A percentile compares a stretch with the other conserved stretches of the same genome.
Evolutionary conservation across 768 basidiomycete species (phyloP).

Genomic region (Pleurotus cornucopiae): DNA sequence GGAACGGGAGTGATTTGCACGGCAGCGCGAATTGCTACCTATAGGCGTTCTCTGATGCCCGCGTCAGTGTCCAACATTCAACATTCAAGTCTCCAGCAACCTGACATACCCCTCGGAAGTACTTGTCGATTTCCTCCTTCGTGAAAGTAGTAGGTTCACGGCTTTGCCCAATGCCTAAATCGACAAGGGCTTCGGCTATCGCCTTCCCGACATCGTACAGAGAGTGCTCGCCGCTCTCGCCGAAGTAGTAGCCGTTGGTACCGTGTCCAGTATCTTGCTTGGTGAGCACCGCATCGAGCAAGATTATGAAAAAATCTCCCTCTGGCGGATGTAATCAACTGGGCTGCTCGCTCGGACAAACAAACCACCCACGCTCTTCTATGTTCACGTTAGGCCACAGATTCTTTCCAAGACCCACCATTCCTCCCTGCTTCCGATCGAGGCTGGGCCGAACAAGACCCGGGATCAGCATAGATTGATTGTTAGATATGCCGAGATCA

Average conservation of each 20-base stretch:
- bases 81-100: neutral
- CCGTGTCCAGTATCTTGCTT: conserved; percentile 16
- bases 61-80: neutral
- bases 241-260: conserved; percentile 21
- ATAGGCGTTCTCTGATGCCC: conserved; percentile 13
- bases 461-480: conserved; percentile 34
- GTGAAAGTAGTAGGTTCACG: conserved; percentile 14
- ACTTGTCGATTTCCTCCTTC: conserved; percentile 15
- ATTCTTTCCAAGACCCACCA: conserved; percentile 23
- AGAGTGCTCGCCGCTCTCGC: conserved; percentile 16
- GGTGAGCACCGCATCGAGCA: conserved; percentile 11
- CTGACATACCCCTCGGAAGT: conserved; percentile 7
- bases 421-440: conserved; percentile 20
- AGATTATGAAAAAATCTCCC: conserved; percentile 14
- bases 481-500: conserved; percentile 34
- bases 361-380: conserved; percentile 14
- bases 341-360: neutral
- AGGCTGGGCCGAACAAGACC: conserved; percentile 30
- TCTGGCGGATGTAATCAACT: conserved; percentile 3
- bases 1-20: conserved; percentile 33
- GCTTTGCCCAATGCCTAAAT: conserved; percentile 12
- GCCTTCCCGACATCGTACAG: conserved; percentile 13
- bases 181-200: conserved; percentile 12
- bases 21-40: conserved; percentile 41
- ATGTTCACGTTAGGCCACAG: conserved; percentile 23